Percentiles rank a stretch among this genome's conserved stretches.
phyloP scores from a whole-genome alignment of 495 filamentous ascomycete genomes.

The Lasiosphaeriaceae sp. region DNA sequence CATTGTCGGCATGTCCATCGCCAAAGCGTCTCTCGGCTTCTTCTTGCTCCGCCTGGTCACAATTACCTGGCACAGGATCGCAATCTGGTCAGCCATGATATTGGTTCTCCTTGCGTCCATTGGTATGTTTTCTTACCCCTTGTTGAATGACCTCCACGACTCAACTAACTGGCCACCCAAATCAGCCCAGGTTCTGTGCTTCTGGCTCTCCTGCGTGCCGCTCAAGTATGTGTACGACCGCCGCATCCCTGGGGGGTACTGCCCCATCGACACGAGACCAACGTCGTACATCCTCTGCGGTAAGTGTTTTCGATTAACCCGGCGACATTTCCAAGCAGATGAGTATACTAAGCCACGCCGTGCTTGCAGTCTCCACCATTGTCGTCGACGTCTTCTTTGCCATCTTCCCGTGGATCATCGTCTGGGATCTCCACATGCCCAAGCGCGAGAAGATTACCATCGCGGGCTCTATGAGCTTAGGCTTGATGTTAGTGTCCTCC shows the following conservation, averaged over 20 bases:
- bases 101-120: conserved; percentile 15
- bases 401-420: conserved; percentile 43
- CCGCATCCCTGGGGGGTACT: conserved; percentile 14
- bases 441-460: conserved; percentile 44
- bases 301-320: not conserved
- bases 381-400: conserved; percentile 45
- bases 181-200: conserved; percentile 21
- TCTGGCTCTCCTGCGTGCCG: conserved; percentile 22
- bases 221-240: conserved; percentile 21
- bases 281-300: conserved; percentile 20
- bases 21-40: conserved; percentile 37
- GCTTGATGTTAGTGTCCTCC: conserved; percentile 39
- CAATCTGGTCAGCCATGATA: conserved; percentile 24
- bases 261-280: conserved; percentile 19
- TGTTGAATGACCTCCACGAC: not conserved
- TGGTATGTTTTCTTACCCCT: conserved; percentile 8
- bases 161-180: conserved; percentile 3
- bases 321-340: not conserved
- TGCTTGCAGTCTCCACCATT: conserved; percentile 12
- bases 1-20: conserved; percentile 35
- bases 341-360: not conserved
- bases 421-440: conserved; percentile 48
- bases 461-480: conserved; percentile 45
- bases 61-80: conserved; percentile 28
- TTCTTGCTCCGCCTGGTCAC: conserved; percentile 39